Evolutionary conservation across 495 filamentous ascomycete genomes (phyloP).

Genomic region (Tuber umbilicatum): DNA sequence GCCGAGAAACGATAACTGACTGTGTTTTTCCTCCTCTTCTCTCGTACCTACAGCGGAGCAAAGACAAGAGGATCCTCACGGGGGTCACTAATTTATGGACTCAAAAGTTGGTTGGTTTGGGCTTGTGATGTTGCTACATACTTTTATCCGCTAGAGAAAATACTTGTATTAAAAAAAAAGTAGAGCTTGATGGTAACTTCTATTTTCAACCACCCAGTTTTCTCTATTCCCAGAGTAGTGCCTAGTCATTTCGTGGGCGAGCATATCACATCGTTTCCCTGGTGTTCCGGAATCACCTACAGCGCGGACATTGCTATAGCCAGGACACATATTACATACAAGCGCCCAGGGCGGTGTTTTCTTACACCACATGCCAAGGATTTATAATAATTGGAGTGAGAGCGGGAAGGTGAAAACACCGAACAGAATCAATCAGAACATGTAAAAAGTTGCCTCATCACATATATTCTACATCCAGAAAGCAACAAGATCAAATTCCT

Average conservation of each 20-base stretch:
- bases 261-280: neutral
- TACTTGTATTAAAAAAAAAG: neutral
- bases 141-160: neutral
- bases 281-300: too few relatives aligned
- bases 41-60: conserved; percentile 25
- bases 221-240: neutral
- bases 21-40: neutral
- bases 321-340: too few relatives aligned
- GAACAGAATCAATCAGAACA: too few relatives aligned
- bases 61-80: conserved; percentile 39
- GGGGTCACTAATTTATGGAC: conserved; percentile 23
- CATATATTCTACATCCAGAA: too few relatives aligned
- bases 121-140: neutral
- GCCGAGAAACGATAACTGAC: neutral
- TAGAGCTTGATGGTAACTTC: neutral
- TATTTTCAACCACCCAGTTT: neutral
- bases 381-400: too few relatives aligned
- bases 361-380: too few relatives aligned
- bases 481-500: too few relatives aligned
- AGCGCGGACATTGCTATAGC: too few relatives aligned
- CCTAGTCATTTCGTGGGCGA: neutral
- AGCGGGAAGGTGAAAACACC: too few relatives aligned
- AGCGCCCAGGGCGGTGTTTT: too few relatives aligned
- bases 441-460: too few relatives aligned
- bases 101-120: conserved; percentile 5